Conservation (phyloP, 2,329 filamentous ascomycete species). For the Aspergillus sp. region DNA sequence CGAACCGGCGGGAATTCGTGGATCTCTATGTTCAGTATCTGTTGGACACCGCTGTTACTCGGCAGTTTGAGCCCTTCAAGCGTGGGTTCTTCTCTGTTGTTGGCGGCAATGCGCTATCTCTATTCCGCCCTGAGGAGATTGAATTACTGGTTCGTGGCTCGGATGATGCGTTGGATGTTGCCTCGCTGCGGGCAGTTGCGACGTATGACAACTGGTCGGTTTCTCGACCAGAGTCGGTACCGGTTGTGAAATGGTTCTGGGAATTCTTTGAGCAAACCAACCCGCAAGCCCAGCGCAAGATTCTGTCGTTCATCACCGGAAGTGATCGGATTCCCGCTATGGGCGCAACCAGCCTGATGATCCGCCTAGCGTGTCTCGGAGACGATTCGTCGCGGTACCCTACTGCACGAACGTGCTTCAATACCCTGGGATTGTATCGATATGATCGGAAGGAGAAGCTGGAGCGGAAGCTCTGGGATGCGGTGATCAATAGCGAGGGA, state of each 20-base stretch:
- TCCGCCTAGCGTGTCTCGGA: conserved; percentile 71
- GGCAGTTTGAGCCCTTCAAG: conserved; percentile 91
- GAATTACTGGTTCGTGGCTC: conserved; percentile 82
- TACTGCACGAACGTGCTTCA: conserved; percentile 87
- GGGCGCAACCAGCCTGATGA: conserved; percentile 72
- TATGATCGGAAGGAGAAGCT: conserved; percentile 65
- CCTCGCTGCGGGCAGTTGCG: conserved; percentile 69
- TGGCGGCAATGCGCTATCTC: conserved; percentile 76
- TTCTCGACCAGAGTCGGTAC: conserved; percentile 52
- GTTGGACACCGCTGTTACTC: conserved; percentile 69
- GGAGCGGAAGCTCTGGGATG: conserved; percentile 72
- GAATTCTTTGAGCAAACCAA: conserved; percentile 65
- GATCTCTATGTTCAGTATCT: conserved; percentile 77
- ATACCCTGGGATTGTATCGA: conserved; percentile 70
- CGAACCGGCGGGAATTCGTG: conserved; percentile 80
- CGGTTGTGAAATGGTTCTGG: conserved; percentile 84
- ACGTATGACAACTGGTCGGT: conserved; percentile 75
- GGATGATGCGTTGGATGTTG: conserved; percentile 76
- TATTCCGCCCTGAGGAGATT: conserved; percentile 88
- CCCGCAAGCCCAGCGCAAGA: conserved; percentile 66
- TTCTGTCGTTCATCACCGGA: conserved; percentile 83
- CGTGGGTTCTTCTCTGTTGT: conserved; percentile 91
- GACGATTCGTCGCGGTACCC: conserved; percentile 72
- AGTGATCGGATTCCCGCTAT: conserved; percentile 87
- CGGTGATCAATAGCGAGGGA: conserved; percentile 84